A percentile compares a stretch with the other conserved stretches of the same genome.
Conservation (phyloP, 2,329 filamentous ascomycete species). For the Epichloe coenophiala region DNA sequence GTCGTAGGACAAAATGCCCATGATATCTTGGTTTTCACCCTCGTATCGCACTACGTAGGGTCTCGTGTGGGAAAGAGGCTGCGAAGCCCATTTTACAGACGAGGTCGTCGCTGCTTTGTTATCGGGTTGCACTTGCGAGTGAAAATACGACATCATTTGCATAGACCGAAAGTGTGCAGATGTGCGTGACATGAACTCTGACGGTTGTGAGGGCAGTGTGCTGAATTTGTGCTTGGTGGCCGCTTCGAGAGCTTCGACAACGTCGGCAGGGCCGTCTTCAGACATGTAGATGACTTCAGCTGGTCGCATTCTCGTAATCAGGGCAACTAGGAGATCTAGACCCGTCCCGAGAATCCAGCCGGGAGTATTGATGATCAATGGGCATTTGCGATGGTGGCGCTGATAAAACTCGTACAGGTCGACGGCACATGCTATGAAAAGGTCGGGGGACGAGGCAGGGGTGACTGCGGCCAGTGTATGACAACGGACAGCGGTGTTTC, state of each 20-base stretch:
- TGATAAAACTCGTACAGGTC: constrained; percentile 50
- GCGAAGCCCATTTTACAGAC: constrained; percentile 32
- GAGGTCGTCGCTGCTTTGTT: neutral
- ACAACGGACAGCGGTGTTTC: constrained; percentile 35
- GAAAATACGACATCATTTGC: constrained; percentile 74
- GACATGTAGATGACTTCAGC: constrained; percentile 58
- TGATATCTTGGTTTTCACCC: constrained; percentile 35
- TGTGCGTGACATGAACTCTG: constrained; percentile 42
- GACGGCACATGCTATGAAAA: constrained; percentile 50
- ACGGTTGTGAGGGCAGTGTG: constrained; percentile 44
- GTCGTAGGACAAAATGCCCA: constrained; percentile 56
- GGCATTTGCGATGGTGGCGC: constrained; percentile 28
- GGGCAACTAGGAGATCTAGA: constrained; percentile 45
- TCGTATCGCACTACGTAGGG: constrained; percentile 52
- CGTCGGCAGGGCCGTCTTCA: constrained; percentile 44
- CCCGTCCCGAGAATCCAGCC: constrained; percentile 63
- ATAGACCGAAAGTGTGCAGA: constrained; percentile 55
- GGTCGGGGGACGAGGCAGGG: constrained; percentile 48
- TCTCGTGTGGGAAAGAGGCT: constrained; percentile 39
- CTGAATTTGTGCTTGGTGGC: constrained; percentile 31
- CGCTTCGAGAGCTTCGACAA: constrained; percentile 37
- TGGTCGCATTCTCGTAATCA: constrained; percentile 41
- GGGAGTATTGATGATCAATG: constrained; percentile 60
- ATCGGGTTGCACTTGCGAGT: constrained; percentile 20
- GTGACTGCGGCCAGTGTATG: constrained; percentile 55